phyloP scores from a whole-genome alignment of 164 flowering plant species.

The Stephania japonica region DNA sequence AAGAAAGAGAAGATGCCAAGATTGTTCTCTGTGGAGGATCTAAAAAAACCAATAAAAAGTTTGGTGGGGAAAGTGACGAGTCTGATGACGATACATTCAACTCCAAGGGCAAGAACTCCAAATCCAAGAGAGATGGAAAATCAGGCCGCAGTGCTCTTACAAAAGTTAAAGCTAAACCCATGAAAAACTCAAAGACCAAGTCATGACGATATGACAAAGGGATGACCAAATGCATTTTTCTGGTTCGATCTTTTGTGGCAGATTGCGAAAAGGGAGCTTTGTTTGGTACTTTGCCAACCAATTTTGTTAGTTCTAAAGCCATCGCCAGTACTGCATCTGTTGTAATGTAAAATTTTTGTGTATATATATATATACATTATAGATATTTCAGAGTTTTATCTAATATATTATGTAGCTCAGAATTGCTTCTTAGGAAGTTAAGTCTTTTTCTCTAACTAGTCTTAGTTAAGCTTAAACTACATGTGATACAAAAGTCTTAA shows the following conservation, averaged over 20 bases:
- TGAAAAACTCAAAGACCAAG: background rate
- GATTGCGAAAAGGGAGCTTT: background rate
- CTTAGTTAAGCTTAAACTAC: too few relatives aligned
- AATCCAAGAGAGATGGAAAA: conserved; percentile 29
- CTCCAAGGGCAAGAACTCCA: conserved; percentile 44
- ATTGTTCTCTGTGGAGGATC: conserved; percentile 41
- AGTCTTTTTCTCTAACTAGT: too few relatives aligned
- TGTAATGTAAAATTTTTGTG: background rate
- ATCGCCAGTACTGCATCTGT: background rate
- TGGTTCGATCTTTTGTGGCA: background rate
- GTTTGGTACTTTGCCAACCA: background rate
- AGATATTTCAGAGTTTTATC: background rate
- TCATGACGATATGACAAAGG: background rate
- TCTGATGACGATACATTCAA: conserved; percentile 36
- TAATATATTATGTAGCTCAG: background rate
- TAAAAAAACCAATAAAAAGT: conserved; percentile 38
- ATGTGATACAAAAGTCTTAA: too few relatives aligned
- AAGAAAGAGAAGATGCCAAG: conserved; percentile 38
- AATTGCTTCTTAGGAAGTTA: background rate
- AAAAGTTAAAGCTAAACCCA: conserved; percentile 9
- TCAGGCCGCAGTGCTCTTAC: conserved; percentile 10
- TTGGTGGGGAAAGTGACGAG: conserved; percentile 48
- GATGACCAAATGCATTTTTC: too few relatives aligned
- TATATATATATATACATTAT: background rate
- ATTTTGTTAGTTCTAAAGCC: background rate